Conservation (phyloP, 2,329 filamentous ascomycete species). For the Colletotrichum endophyticum region DNA sequence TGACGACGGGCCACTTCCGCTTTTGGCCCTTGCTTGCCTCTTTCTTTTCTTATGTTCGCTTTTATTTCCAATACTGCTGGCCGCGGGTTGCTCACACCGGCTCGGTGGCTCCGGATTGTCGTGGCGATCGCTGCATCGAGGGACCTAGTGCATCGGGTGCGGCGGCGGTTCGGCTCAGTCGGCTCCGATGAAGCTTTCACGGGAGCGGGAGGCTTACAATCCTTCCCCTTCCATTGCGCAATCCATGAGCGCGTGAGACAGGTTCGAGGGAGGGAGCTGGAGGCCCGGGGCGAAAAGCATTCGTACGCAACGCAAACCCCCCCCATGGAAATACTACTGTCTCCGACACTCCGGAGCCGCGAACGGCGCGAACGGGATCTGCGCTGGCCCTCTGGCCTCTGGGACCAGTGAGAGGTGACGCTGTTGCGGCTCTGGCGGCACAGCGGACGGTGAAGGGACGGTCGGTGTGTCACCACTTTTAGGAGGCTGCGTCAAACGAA, state of each 20-base stretch:
- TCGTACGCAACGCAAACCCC: not conserved
- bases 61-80: not conserved
- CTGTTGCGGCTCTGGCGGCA: slow-evolving; percentile 12
- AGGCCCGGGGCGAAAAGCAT: not conserved
- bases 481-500: not conserved
- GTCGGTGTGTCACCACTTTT: not conserved
- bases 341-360: not conserved
- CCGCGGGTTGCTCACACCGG: not conserved
- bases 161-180: not conserved
- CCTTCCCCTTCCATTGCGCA: not conserved
- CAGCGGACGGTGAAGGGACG: not conserved
- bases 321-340: not conserved
- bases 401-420: not conserved
- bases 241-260: not conserved
- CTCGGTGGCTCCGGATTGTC: not conserved
- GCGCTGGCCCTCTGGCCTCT: not conserved
- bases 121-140: not conserved
- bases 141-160: not conserved
- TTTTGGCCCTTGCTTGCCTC: not conserved
- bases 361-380: not conserved
- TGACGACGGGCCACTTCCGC: not conserved
- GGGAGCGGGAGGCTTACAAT: not conserved
- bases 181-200: not conserved
- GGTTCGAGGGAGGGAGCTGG: not conserved
- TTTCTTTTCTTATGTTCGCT: not conserved